Percentiles rank a stretch among this genome's conserved stretches.
Conservation (phyloP, 768 basidiomycete species). For the Kwoniella europaea region DNA sequence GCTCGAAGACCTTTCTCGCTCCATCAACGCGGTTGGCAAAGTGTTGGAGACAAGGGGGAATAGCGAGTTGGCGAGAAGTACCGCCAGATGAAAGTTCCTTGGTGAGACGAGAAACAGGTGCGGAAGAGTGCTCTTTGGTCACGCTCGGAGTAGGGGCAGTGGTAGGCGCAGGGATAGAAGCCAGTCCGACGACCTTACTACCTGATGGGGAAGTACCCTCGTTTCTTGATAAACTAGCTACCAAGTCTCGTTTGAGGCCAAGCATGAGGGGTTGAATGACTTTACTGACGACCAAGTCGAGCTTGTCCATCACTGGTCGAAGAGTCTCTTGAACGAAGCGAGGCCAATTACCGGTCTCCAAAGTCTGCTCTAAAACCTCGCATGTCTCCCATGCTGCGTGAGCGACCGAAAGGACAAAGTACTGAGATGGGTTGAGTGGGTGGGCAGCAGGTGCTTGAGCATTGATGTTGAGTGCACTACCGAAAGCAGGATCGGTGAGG, state of each 20-base stretch:
- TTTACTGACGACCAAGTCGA: constrained; percentile 55
- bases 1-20: constrained; percentile 52
- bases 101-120: constrained; percentile 34
- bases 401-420: constrained; percentile 53
- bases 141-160: constrained; percentile 20
- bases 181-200: constrained; percentile 44
- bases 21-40: constrained; percentile 54
- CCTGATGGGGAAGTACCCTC: constrained; percentile 51
- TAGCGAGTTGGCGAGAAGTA: constrained; percentile 36
- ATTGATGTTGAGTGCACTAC: constrained; percentile 76
- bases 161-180: constrained; percentile 39
- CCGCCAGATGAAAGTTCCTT: constrained; percentile 45
- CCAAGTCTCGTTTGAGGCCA: constrained; percentile 50
- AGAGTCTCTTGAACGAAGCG: constrained; percentile 54
- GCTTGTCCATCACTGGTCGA: constrained; percentile 58
- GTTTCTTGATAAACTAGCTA: constrained; percentile 35
- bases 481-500: constrained; percentile 78
- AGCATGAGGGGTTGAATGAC: constrained; percentile 54
- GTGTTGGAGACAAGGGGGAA: constrained; percentile 52
- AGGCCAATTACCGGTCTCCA: constrained; percentile 54
- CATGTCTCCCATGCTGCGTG: constrained; percentile 58
- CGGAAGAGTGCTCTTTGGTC: constrained; percentile 36
- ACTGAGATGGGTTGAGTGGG: constrained; percentile 53
- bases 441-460: constrained; percentile 43
- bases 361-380: constrained; percentile 55